phyloP scores from a whole-genome alignment of 225 moss, liverwort and hornwort species.

The Antitrichia curtipendula region DNA sequence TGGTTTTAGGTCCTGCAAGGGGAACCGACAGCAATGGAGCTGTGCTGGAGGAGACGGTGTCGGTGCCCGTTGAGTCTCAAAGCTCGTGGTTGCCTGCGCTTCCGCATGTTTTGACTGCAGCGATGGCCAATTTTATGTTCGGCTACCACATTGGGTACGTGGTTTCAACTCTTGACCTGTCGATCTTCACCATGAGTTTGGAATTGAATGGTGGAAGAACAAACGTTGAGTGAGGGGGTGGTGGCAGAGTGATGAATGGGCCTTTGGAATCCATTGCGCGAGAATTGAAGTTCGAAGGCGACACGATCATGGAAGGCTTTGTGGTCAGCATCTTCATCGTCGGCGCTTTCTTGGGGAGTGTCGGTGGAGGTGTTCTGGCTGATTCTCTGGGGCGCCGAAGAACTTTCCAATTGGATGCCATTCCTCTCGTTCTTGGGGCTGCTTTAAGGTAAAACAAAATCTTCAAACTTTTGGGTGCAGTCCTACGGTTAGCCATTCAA shows the following conservation, averaged over 20 bases:
- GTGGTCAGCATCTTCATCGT: constrained; percentile 90
- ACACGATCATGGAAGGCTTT: constrained; percentile 76
- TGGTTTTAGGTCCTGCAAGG: constrained; percentile 1
- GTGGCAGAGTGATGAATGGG: constrained; percentile 88
- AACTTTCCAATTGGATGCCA: constrained; percentile 72
- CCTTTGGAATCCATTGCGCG: constrained; percentile 82
- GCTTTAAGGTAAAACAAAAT: constrained; percentile 47
- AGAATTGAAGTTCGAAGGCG: constrained; percentile 81
- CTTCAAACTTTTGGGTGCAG: background rate
- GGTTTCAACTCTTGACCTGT: background rate
- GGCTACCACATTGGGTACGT: constrained; percentile 92
- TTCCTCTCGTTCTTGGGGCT: constrained; percentile 79
- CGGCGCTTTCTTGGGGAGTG: constrained; percentile 88
- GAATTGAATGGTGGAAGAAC: background rate
- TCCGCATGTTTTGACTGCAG: constrained; percentile 79
- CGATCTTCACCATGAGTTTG: background rate
- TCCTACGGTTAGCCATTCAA: background rate
- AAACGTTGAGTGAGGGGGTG: background rate
- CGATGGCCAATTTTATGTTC: constrained; percentile 92
- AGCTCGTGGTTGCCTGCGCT: constrained; percentile 72
- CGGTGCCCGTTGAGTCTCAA: constrained; percentile 3
- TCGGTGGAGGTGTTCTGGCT: constrained; percentile 77
- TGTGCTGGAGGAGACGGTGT: background rate
- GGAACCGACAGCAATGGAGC: background rate
- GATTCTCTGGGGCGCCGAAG: constrained; percentile 76